phyloP scores from a whole-genome alignment of 2,329 filamentous ascomycete species.

The Aspergillus tamarii region DNA sequence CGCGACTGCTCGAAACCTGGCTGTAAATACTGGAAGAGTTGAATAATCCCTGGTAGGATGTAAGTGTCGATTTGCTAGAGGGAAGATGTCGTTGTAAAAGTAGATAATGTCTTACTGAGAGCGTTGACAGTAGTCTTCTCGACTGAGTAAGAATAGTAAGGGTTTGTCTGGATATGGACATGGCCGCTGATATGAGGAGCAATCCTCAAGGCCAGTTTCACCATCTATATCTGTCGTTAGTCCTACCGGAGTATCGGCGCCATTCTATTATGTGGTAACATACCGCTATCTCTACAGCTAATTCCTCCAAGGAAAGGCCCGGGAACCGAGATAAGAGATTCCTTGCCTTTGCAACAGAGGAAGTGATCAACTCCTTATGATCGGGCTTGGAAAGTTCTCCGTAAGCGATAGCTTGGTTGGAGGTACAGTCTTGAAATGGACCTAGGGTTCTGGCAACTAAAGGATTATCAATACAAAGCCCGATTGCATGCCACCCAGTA shows the following conservation, averaged over 20 bases:
- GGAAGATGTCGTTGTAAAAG: neutral
- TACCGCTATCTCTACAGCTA: constrained; percentile 62
- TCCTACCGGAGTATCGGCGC: neutral
- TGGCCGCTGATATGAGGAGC: constrained; percentile 54
- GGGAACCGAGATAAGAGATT: constrained; percentile 44
- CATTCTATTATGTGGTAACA: constrained; percentile 6
- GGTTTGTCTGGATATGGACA: constrained; percentile 65
- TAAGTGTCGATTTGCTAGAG: neutral
- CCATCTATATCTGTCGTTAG: constrained; percentile 48
- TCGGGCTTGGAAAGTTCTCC: constrained; percentile 50
- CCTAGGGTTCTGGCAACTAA: constrained; percentile 51
- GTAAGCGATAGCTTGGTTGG: constrained; percentile 60
- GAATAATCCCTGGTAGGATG: constrained; percentile 51
- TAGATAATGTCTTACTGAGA: constrained; percentile 44
- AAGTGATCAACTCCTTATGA: constrained; percentile 32
- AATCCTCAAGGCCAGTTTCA: constrained; percentile 58
- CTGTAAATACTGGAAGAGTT: constrained; percentile 51
- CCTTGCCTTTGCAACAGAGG: constrained; percentile 28
- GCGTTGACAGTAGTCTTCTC: constrained; percentile 56
- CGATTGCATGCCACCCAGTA: neutral
- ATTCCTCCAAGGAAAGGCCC: constrained; percentile 46
- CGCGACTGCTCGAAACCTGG: constrained; percentile 51
- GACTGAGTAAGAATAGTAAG: constrained; percentile 57
- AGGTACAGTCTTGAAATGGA: constrained; percentile 58
- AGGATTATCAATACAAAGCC: neutral